Base-by-base conservation (phyloP, 192 early-diverging fungal species). In the Rhizophagus prolifer region DNA sequence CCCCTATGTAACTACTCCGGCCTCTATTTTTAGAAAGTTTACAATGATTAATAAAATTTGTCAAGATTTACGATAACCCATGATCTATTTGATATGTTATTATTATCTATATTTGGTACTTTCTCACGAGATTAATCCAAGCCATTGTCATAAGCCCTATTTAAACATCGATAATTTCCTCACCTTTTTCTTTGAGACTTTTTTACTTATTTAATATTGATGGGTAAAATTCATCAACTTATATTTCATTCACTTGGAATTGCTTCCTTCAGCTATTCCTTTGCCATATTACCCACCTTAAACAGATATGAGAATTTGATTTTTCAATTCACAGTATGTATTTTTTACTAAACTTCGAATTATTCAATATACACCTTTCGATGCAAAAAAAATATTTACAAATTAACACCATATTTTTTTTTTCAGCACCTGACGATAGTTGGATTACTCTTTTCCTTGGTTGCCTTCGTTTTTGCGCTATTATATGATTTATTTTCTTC, bases 371-470 rank as follows among this genome's bases (percentile, higher is more conserved):
- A n/a, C n/a, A n/a, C n/a, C n/a, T n/a, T n/a, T n/a, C n/a, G n/a
- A n/a, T n/a, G n/a, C n/a, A n/a, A n/a, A n/a, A n/a, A n/a, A n/a
- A n/a, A n/a, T n/a, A n/a, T n/a, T n/a, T n/a, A 5, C 19, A 31
- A 14, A 66, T 30, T 10, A 2, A 36, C 2, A 21, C 21, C 3
- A 31, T 66, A 1, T 8, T 65, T 10, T 6, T 19, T 31, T 36
- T 36, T 19, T 31, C n/a, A 66, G 64, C 34, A 66, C 36, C 6
- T 66, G 31, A 66, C 64, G 21, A 34, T 66, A 66, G 31, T 66
- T 2, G 64, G 64, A 66, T 66, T 66, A 66, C 64, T 66, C 9
- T 66, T 66, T 34, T 66, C 64, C 19, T 66, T 66, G 31, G 5
- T 66, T 16, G 64, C 64, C 38, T 66, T 66, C 21, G 19, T 66